phyloP scores from a whole-genome alignment of 352 stramenopile species.

The Albugo candida region DNA sequence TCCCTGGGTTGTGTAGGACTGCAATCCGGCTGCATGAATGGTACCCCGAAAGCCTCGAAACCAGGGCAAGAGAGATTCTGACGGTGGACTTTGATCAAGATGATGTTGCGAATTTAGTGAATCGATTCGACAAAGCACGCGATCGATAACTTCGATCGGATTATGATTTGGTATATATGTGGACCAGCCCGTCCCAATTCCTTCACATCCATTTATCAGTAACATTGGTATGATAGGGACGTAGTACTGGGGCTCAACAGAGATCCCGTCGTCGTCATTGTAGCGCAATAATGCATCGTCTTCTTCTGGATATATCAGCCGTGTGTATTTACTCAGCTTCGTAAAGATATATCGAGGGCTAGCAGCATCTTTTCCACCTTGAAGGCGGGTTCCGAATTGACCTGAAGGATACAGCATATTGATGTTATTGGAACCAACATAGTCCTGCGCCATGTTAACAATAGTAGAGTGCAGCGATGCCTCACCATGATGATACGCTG shows the following conservation, averaged over 20 bases:
- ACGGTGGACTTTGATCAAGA: slow-evolving; percentile 6
- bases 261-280: slow-evolving; percentile 94
- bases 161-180: slow-evolving; percentile 91
- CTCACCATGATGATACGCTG: slow-evolving; percentile 99
- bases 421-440: slow-evolving; percentile 96
- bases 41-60: slow-evolving; percentile 91
- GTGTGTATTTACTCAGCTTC: slow-evolving; percentile 87
- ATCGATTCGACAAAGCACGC: slow-evolving; percentile 75
- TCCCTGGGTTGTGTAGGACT: slow-evolving; percentile 60
- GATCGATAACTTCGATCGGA: slow-evolving; percentile 91
- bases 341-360: slow-evolving; percentile 99
- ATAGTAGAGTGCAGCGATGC: slow-evolving; percentile 95
- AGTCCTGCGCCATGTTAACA: slow-evolving; percentile 98
- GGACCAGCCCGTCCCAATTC: slow-evolving; percentile 97
- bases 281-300: slow-evolving; percentile 95
- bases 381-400: slow-evolving; percentile 97
- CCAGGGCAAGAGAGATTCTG: slow-evolving; percentile 80
- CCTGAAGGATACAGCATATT: slow-evolving; percentile 92
- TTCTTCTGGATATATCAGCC: slow-evolving; percentile 94
- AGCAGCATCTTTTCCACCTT: slow-evolving; percentile 96
- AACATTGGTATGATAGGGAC: slow-evolving; percentile 92
- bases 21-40: slow-evolving; percentile 46
- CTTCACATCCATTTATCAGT: slow-evolving; percentile 96
- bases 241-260: slow-evolving; percentile 96
- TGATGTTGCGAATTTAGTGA: slow-evolving; percentile 11